phyloP scores from a whole-genome alignment of 129 eudicot genomes.

The Apium graveolens region DNA sequence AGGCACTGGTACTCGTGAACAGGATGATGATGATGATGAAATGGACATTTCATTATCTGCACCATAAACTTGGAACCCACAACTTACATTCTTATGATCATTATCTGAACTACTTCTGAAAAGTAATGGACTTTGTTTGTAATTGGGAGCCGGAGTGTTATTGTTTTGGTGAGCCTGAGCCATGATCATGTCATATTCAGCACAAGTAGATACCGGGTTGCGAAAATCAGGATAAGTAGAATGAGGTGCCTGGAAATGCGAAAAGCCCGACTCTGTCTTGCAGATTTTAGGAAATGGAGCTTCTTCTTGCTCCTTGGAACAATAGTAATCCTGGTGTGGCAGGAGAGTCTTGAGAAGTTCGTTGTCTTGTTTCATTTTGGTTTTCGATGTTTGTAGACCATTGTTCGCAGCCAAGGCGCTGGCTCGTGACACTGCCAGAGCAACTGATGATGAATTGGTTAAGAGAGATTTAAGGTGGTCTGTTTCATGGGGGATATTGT shows the following conservation, averaged over 20 bases:
- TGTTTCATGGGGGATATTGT: slow-evolving; percentile 21
- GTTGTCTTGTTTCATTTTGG: slow-evolving; percentile 12
- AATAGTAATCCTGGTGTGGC: slow-evolving; percentile 13
- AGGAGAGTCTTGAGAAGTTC: slow-evolving; percentile 21
- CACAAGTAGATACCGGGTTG: not conserved
- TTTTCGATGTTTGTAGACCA: slow-evolving; percentile 12
- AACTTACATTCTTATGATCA: not conserved
- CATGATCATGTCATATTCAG: not conserved
- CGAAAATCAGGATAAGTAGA: not conserved
- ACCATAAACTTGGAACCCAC: slow-evolving; percentile 1
- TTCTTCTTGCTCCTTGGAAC: not conserved
- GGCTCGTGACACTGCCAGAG: slow-evolving; percentile 1
- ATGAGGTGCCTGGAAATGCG: slow-evolving; percentile 8
- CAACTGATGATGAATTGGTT: not conserved
- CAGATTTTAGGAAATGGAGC: slow-evolving; percentile 29
- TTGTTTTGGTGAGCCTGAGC: not conserved
- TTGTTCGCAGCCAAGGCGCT: not conserved
- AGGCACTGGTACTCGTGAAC: slow-evolving; percentile 9
- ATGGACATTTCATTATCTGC: slow-evolving; percentile 12
- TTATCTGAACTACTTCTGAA: slow-evolving; percentile 17
- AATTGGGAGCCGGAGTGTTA: slow-evolving; percentile 2
- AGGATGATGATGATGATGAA: slow-evolving; percentile 6
- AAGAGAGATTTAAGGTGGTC: slow-evolving; percentile 32
- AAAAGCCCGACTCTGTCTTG: slow-evolving; percentile 33
- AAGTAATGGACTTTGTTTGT: slow-evolving; percentile 16